Base-by-base conservation (phyloP, 257 asterid species). In the Nicotiana tomentosiformis region DNA sequence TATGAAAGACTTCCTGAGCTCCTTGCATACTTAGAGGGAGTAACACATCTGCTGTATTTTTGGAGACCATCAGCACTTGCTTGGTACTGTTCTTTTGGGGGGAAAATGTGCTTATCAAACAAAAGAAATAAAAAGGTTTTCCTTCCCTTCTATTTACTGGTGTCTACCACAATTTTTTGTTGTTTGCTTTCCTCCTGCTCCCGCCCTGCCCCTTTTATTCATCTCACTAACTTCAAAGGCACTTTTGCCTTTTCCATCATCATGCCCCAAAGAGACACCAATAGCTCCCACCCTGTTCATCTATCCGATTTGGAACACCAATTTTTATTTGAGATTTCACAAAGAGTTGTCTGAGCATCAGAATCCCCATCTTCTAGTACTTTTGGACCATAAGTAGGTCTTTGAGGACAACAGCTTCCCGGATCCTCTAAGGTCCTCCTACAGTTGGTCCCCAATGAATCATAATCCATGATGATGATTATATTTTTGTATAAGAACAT, bases 151-250 rank as follows among this genome's bases (percentile, higher is more conserved):
- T n/a, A 16, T 70, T 70, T 1, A n/a, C n/a, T 70, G 35, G 58
- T 12, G 33, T 43, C 78, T 5, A n/a, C 58, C 20, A 70, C 58
- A 30, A 66, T 66, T 32, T 66, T 16, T 10, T 15, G 74, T 66
- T 66, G 23, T 11, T 65, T 66, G 49, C 74, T 66, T 16, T 66
- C 16, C 23, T 66, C 20, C 46, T 30, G 23, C 20, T 66, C 32
- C 78, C n/a, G 58, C 11, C 57, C 18, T 39, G 46, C 56, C 77
- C 57, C n/a, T 70, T 39, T 39, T 10, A 70, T 39, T 39, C 58
- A 70, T 70, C n/a, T 70, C 78, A n/a, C 20, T 20, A 70, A 12
- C 55, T 70, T 70, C 78, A 70, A 51, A 70, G n/a, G n/a, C 58
- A 16, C 12, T 70, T 70, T 20, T 51, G 46, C 46, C 15, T 10